phyloP scores from a whole-genome alignment of 1,139 yeast genomes.

The Blastobotrys buckinghamii region DNA sequence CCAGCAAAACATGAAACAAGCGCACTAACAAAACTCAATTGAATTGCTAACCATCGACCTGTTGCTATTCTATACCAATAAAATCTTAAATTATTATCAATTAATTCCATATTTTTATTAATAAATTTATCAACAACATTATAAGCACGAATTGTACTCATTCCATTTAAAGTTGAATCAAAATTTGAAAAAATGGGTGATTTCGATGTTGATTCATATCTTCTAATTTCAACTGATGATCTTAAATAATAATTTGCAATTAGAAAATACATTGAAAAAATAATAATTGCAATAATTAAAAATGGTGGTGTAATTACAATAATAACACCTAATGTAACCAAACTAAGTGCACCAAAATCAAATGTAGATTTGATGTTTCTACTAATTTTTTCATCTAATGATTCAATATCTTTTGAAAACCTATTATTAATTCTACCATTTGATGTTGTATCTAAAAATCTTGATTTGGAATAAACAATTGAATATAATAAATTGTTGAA shows the following conservation, averaged over 20 bases:
- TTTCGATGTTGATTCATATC: constrained; percentile 68
- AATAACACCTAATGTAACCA: constrained; percentile 66
- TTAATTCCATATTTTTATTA: constrained; percentile 70
- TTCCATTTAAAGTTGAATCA: constrained; percentile 69
- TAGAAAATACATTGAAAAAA: constrained; percentile 50
- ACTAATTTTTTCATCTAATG: constrained; percentile 88
- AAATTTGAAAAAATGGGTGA: constrained; percentile 76
- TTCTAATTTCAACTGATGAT: constrained; percentile 70
- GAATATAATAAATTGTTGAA: constrained; percentile 59
- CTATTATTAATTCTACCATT: constrained; percentile 95
- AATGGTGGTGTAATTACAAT: constrained; percentile 82
- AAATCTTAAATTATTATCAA: constrained; percentile 59
- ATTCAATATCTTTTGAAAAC: constrained; percentile 90
- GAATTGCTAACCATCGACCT: constrained; percentile 94
- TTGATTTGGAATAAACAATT: constrained; percentile 64
- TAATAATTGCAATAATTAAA: constrained; percentile 63
- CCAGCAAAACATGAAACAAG: constrained; percentile 77
- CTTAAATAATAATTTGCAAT: constrained; percentile 81
- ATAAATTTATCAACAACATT: constrained; percentile 65
- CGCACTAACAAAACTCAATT: no score
- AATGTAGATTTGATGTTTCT: constrained; percentile 71
- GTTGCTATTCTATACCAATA: constrained; percentile 84
- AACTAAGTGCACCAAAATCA: constrained; percentile 26
- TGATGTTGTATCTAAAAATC: constrained; percentile 94
- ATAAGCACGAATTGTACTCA: constrained; percentile 76